Conservation (phyloP, 2,329 filamentous ascomycete species). For the Sordariomycetes sp. region DNA sequence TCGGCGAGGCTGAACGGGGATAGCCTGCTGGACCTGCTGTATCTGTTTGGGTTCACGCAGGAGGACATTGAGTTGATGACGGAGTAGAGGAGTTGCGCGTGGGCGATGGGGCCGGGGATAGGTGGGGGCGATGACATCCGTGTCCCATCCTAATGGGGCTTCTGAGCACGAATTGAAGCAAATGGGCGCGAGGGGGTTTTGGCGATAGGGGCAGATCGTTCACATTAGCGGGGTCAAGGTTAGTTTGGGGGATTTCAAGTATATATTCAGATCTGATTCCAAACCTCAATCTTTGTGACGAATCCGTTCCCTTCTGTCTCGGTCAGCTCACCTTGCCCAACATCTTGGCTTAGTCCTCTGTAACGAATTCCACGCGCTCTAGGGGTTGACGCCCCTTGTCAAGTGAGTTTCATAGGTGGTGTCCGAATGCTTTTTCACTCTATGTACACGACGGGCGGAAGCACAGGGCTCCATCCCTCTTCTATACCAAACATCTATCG, state of each 20-base stretch:
- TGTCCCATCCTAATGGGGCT: neutral
- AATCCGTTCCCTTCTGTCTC: neutral
- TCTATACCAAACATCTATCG: neutral
- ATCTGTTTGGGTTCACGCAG: constrained; percentile 60
- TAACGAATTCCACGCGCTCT: too few relatives aligned
- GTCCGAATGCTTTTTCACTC: neutral
- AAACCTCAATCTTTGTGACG: neutral
- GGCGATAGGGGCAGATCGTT: neutral
- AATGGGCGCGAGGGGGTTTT: neutral
- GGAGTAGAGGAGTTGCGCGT: constrained; percentile 11
- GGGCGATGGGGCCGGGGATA: neutral
- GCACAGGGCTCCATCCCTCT: neutral
- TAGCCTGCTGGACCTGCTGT: constrained; percentile 60
- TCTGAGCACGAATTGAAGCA: neutral
- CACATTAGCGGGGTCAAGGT: neutral
- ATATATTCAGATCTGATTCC: neutral
- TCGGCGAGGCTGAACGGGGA: constrained; percentile 61
- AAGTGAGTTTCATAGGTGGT: neutral
- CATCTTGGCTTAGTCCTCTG: too few relatives aligned
- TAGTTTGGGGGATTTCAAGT: neutral
- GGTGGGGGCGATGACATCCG: neutral
- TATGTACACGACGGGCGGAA: neutral
- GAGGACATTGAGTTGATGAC: constrained; percentile 47
- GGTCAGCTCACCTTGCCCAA: too few relatives aligned
- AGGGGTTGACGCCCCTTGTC: too few relatives aligned